Conservation (phyloP, 2,329 filamentous ascomycete species). For the Aureobasidium sp. region DNA sequence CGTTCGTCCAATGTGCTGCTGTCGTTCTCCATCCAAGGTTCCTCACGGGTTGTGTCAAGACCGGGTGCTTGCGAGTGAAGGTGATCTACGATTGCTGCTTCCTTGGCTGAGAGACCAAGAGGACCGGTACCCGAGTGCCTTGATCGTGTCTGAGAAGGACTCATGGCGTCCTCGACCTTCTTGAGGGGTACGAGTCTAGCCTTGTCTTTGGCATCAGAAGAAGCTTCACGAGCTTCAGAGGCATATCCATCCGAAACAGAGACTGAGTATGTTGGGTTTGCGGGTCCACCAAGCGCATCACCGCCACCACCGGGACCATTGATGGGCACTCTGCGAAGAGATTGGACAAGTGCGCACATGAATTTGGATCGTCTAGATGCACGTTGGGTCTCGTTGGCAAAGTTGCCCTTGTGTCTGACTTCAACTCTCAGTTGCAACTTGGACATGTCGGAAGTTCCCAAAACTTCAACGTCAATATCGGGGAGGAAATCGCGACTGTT, state of each 20-base stretch:
- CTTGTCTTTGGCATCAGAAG: slow-evolving; percentile 41
- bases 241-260: slow-evolving; percentile 62
- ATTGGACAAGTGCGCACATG: slow-evolving; percentile 84
- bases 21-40: slow-evolving; percentile 35
- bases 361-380: slow-evolving; percentile 83
- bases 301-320: slow-evolving; percentile 66
- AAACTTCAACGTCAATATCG: slow-evolving; percentile 69
- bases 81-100: slow-evolving; percentile 34
- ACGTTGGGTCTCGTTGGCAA: slow-evolving; percentile 65
- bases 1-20: slow-evolving; percentile 29
- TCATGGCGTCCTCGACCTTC: slow-evolving; percentile 17
- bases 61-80: slow-evolving; percentile 37
- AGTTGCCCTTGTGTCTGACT: slow-evolving; percentile 71
- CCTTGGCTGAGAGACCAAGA: slow-evolving; percentile 22
- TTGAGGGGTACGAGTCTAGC: slow-evolving; percentile 53
- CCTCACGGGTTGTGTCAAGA: slow-evolving; percentile 35
- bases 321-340: slow-evolving; percentile 80
- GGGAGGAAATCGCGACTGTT: slow-evolving; percentile 87
- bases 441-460: slow-evolving; percentile 73
- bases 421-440: slow-evolving; percentile 76
- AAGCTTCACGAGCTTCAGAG: slow-evolving; percentile 47
- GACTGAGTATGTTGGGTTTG: slow-evolving; percentile 78
- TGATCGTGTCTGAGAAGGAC: slow-evolving; percentile 14
- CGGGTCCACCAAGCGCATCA: slow-evolving; percentile 49
- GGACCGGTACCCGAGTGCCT: slow-evolving; percentile 25